These are phyloP conservation scores for Geranium incanum DNA, from an alignment of 441 rosid genomes.

Conservation along the genomic window DNA sequence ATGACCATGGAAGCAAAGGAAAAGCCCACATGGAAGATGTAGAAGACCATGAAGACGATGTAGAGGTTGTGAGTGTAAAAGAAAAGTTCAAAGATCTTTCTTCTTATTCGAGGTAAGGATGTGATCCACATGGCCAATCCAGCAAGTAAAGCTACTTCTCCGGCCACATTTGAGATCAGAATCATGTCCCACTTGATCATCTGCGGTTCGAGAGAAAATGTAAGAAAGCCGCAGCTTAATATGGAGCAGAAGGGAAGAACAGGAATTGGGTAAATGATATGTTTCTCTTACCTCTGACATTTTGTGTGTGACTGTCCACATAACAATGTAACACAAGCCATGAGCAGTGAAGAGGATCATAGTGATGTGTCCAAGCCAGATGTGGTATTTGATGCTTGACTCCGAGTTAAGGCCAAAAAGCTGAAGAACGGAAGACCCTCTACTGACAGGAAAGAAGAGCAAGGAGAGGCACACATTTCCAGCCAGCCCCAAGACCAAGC, in stretches of 20 bases:
- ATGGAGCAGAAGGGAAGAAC: neutral
- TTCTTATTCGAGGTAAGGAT: constrained; percentile 39
- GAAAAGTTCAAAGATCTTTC: constrained; percentile 56
- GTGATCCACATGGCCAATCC: constrained; percentile 53
- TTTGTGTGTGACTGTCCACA: constrained; percentile 30
- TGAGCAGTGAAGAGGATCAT: constrained; percentile 48
- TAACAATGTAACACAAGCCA: constrained; percentile 38
- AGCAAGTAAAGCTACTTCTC: constrained; percentile 46
- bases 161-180: constrained; percentile 41
- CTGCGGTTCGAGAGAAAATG: constrained; percentile 22
- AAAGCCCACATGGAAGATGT: constrained; percentile 55
- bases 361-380: constrained; percentile 55
- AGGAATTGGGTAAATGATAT: neutral
- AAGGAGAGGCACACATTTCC: constrained; percentile 50
- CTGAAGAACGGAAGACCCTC: constrained; percentile 52
- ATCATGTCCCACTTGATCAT: constrained; percentile 38
- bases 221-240: neutral
- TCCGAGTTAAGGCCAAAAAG: constrained; percentile 56
- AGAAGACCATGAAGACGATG: constrained; percentile 48
- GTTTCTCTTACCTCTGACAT: constrained; percentile 30
- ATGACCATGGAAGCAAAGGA: constrained; percentile 36
- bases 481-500: constrained; percentile 32
- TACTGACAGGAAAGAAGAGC: constrained; percentile 52
- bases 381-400: constrained; percentile 56
- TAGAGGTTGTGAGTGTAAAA: constrained; percentile 56